phyloP scores from a whole-genome alignment of 108 stramenopile genomes.

The Cyclotella distinguenda region DNA sequence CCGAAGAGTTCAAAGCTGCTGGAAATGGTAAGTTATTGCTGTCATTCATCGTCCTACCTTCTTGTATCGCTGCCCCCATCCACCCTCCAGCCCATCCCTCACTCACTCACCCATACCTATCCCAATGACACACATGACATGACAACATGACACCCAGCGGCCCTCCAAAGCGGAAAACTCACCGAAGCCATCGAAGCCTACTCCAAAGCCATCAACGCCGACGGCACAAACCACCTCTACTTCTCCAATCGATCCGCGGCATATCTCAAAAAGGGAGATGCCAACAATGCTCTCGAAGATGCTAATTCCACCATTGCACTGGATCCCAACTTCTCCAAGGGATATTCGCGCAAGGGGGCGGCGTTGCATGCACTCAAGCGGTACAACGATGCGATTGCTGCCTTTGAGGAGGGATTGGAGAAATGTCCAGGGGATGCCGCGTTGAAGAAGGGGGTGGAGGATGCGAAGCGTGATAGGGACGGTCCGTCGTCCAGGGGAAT shows the following conservation, averaged over 20 bases:
- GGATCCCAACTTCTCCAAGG: constrained; percentile 89
- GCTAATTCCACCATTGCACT: constrained; percentile 91
- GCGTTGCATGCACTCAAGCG: constrained; percentile 94
- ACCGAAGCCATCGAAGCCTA: constrained; percentile 94
- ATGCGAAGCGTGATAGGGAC: constrained; percentile 87
- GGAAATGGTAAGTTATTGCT: constrained; percentile 28
- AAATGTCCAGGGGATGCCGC: constrained; percentile 87
- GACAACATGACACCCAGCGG: no score
- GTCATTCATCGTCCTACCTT: neutral
- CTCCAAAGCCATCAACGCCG: constrained; percentile 94
- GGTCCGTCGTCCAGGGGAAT: constrained; percentile 39
- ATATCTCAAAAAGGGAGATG: constrained; percentile 89
- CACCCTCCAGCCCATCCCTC: no score
- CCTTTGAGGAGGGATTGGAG: constrained; percentile 90
- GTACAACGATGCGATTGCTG: constrained; percentile 93
- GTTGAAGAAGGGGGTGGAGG: constrained; percentile 87
- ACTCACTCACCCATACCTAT: no score
- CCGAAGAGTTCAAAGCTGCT: constrained; percentile 43
- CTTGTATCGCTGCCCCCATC: neutral
- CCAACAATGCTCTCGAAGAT: constrained; percentile 94
- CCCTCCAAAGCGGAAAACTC: constrained; percentile 86
- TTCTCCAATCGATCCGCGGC: constrained; percentile 98
- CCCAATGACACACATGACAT: no score
- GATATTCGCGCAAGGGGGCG: constrained; percentile 91
- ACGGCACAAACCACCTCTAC: constrained; percentile 94